Conservation (phyloP, 768 basidiomycete genomes). For the Pleurotus ostreatus region DNA sequence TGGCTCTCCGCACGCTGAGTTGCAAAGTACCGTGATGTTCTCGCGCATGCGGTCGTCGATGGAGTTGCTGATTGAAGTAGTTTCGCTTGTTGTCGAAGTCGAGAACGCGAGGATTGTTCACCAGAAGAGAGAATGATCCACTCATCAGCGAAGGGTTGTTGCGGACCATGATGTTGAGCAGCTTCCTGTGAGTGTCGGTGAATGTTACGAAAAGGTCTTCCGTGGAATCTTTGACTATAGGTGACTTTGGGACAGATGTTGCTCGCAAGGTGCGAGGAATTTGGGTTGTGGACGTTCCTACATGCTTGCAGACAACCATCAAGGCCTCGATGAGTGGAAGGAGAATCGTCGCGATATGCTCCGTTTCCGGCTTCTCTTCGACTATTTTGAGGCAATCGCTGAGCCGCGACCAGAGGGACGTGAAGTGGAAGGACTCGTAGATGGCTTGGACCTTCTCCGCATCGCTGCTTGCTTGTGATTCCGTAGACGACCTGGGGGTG, state of each 20-base stretch:
- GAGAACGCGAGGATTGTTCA: slow-evolving; percentile 92
- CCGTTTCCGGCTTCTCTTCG: slow-evolving; percentile 73
- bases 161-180: slow-evolving; percentile 95
- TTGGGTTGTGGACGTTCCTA: slow-evolving; percentile 58
- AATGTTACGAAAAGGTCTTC: slow-evolving; percentile 91
- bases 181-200: slow-evolving; percentile 89
- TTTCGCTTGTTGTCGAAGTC: slow-evolving; percentile 99
- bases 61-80: slow-evolving; percentile 90
- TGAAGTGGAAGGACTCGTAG: slow-evolving; percentile 89
- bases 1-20: slow-evolving; percentile 82
- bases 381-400: slow-evolving; percentile 87
- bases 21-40: slow-evolving; percentile 84
- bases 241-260: slow-evolving; percentile 66
- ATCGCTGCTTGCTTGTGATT: slow-evolving; percentile 39
- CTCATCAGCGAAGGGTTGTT: slow-evolving; percentile 98
- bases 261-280: slow-evolving; percentile 53
- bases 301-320: slow-evolving; percentile 98
- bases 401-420: slow-evolving; percentile 82
- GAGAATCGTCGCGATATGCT: slow-evolving; percentile 88
- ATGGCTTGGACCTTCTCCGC: slow-evolving; percentile 82
- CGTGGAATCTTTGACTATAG: slow-evolving; percentile 70
- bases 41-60: slow-evolving; percentile 72
- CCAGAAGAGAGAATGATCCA: slow-evolving; percentile 93
- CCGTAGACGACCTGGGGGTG: slow-evolving; percentile 47
- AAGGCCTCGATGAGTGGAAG: slow-evolving; percentile 93